Base-by-base conservation (phyloP, 2,329 filamentous ascomycete genomes). In the Graphiopsis chlorocephala region DNA sequence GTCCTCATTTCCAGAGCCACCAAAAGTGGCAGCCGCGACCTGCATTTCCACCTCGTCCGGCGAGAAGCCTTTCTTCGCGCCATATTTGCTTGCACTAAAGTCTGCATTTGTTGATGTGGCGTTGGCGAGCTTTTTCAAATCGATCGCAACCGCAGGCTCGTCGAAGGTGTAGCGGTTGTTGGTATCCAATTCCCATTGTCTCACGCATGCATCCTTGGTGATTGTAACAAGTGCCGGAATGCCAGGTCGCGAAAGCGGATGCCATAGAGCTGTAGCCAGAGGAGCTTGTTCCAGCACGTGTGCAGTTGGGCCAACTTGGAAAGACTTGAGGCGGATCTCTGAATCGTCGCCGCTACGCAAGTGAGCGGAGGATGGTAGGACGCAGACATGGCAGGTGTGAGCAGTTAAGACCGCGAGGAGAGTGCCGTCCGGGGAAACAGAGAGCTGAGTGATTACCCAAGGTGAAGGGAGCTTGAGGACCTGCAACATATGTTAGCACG, bases 11-110 rank as follows among this genome's bases (percentile, higher is more conserved):
- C 84, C 85, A 59, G 76, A 81, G 28, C 93, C 93, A 15, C 93
- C 94, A 79, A 99, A 99, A 75, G 88, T 91, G 59, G 93, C 93
- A 1, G 93, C 89, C 4, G 93, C 92, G 25, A 96, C 92, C 73
- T 97, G 91, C 89, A 99, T 96, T 75, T 98, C 93, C 65, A 96
- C 89, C 1, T 86, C 87, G 75, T 98, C 93, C 0, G 93, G 90
- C 4, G 93, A 97, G 72, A 96, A 98, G 11, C 88, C 89, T 70
- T 90, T 92, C 75, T 88, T 92, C 50, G 87, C 89, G 8, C 89
- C 86, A 67, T 89, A 88, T 23, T 85, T 86, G 0, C 91, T 91
- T 6, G 92, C 91, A 33, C 87, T 84, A 74, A 97, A 91, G 75
- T 97, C 91, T 71, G 96, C 90, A 68, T 96, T 90, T 20, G 90